A percentile compares a stretch with the other conserved stretches of the same genome.
Evolutionary conservation across 148 eudicot genomes (phyloP).

Genomic region (Nepenthes mirabilis): DNA sequence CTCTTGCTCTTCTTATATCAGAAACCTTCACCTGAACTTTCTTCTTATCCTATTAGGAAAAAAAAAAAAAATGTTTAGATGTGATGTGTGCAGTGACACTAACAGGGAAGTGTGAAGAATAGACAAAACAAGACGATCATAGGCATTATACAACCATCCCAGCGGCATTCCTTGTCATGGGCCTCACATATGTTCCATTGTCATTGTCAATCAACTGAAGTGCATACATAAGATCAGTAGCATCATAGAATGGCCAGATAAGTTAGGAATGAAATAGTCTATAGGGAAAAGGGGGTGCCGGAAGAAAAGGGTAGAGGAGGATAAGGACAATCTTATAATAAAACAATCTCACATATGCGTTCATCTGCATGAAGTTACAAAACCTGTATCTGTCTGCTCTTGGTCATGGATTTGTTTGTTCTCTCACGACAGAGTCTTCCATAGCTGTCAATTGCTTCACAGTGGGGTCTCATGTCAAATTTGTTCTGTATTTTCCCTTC

Average conservation of each 20-base stretch:
- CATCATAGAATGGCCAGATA: not conserved
- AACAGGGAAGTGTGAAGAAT: not conserved
- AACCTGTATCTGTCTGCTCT: conserved; percentile 75
- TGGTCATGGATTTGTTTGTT: conserved; percentile 51
- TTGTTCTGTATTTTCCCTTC: conserved; percentile 71
- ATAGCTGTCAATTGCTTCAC: conserved; percentile 63
- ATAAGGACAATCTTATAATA: not conserved
- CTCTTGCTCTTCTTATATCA: conserved; percentile 69
- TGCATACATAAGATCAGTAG: conserved; percentile 5
- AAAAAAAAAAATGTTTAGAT: conserved; percentile 5
- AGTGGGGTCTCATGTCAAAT: conserved; percentile 88
- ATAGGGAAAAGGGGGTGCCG: not conserved
- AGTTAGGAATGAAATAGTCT: not conserved
- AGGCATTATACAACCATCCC: conserved; percentile 3
- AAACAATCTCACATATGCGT: no score
- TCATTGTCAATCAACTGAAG: conserved; percentile 65
- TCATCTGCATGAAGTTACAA: not conserved
- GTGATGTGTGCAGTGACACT: not conserved
- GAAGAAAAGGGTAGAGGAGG: not conserved
- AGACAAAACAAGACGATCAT: conserved; percentile 5
- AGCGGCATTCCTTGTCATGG: conserved; percentile 51
- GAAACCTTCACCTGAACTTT: conserved; percentile 43
- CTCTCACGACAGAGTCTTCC: conserved; percentile 81
- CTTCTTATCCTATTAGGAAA: conserved; percentile 60
- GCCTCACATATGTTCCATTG: conserved; percentile 49